A percentile compares a stretch with the other conserved stretches of the same genome.
These are phyloP conservation scores for Hypoxylon rubiginosum DNA, from an alignment of 2,329 filamentous ascomycete genomes.

Conservation along the genomic window DNA sequence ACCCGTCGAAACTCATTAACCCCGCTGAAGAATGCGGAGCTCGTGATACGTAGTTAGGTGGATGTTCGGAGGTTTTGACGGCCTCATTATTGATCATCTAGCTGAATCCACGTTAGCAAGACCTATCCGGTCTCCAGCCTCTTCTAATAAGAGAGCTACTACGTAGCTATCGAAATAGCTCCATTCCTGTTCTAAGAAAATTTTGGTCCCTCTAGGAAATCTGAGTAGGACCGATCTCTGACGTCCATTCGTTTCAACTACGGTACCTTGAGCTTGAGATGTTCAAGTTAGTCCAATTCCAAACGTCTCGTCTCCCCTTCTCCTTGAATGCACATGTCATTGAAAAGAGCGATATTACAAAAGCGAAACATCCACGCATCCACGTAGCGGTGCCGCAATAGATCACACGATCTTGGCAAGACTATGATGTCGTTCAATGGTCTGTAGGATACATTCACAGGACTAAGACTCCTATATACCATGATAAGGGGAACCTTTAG, in stretches of 20 bases:
- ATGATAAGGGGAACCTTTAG: not conserved
- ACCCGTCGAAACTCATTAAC: not conserved
- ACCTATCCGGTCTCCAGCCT: not conserved
- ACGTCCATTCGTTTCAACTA: not conserved
- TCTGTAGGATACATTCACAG: too few relatives aligned
- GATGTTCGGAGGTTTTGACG: not conserved
- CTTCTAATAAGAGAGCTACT: not conserved
- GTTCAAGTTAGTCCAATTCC: not conserved
- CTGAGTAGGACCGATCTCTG: not conserved
- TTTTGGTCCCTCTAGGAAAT: not conserved
- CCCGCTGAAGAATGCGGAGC: not conserved
- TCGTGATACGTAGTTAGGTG: not conserved
- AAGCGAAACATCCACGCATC: not conserved
- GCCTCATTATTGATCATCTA: not conserved
- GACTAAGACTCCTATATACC: too few relatives aligned
- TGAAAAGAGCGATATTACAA: not conserved
- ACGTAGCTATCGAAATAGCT: not conserved
- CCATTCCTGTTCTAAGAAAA: not conserved
- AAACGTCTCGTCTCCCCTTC: not conserved
- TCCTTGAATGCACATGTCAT: not conserved
- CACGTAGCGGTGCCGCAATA: not conserved
- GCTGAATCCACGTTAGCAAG: not conserved
- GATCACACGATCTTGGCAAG: not conserved
- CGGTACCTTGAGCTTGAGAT: not conserved
- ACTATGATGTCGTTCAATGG: not conserved